Evolutionary conservation across 192 early-diverging fungal genomes (phyloP).

Genomic region (Linderina pennispora): DNA sequence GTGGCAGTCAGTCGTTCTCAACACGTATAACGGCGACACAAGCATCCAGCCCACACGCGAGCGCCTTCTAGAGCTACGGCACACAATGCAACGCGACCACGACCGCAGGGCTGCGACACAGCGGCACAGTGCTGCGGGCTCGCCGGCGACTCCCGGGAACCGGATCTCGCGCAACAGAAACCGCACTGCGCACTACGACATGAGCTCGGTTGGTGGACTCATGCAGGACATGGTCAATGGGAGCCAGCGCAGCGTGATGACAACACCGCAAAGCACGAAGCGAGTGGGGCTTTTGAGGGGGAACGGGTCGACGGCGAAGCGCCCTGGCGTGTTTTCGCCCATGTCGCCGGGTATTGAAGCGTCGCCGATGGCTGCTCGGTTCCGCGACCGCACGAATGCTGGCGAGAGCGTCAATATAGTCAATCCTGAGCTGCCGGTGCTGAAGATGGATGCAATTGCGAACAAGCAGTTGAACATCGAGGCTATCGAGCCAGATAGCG

Average conservation of each 20-base stretch:
- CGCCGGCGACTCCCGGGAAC: conserved; percentile 5
- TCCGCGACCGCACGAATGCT: conserved; percentile 26
- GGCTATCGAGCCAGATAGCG: too few relatives aligned
- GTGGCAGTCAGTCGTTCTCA: conserved; percentile 43
- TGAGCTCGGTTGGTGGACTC: conserved; percentile 37
- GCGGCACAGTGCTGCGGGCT: too few relatives aligned
- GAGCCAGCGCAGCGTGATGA: conserved; percentile 19
- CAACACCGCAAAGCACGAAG: conserved; percentile 30
- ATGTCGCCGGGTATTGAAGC: conserved; percentile 42
- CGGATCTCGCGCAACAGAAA: conserved; percentile 37
- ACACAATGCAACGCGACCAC: conserved; percentile 25
- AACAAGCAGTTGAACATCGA: too few relatives aligned
- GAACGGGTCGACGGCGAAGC: conserved; percentile 3
- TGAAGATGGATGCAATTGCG: too few relatives aligned
- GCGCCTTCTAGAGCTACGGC: conserved; percentile 33
- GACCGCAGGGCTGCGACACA: conserved; percentile 28
- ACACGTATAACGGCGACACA: conserved; percentile 27
- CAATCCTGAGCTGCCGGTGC: conserved; percentile 19
- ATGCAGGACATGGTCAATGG: conserved; percentile 35
- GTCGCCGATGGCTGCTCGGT: conserved; percentile 38
- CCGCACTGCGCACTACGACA: conserved; percentile 41
- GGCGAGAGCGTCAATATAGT: conserved; percentile 32
- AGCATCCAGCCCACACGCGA: conserved; percentile 35
- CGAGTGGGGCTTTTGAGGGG: conserved; percentile 26
- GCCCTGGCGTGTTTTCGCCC: conserved; percentile 16